phyloP scores from a whole-genome alignment of 768 basidiomycete genomes.

The Tylopilus subfusipes region DNA sequence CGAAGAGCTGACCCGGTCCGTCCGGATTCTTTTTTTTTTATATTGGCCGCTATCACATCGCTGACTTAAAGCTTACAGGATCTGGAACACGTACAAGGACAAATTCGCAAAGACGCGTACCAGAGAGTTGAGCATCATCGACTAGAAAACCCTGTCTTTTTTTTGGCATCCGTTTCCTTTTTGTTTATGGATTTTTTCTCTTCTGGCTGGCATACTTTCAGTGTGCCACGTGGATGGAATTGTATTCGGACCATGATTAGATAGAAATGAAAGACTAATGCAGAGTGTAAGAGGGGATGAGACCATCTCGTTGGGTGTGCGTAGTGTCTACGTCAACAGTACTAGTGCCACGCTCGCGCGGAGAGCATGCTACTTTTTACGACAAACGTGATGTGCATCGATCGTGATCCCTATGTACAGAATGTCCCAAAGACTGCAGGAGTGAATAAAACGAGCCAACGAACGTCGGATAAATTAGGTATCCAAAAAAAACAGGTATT shows the following conservation, averaged over 20 bases:
- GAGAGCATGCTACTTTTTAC: not conserved
- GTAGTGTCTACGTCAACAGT: no score
- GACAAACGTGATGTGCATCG: not conserved
- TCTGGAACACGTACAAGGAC: conserved; percentile 97
- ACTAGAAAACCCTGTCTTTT: conserved; percentile 35
- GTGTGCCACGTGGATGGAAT: not conserved
- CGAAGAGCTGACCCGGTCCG: conserved; percentile 84
- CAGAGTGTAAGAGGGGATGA: not conserved
- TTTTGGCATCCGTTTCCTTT: not conserved
- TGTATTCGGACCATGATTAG: not conserved
- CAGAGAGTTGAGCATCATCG: conserved; percentile 75
- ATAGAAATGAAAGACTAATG: not conserved
- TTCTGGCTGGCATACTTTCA: not conserved
- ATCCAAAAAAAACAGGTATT: not conserved
- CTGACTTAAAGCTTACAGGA: conserved; percentile 44
- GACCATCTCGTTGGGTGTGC: no score
- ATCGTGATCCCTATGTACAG: not conserved
- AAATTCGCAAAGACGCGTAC: conserved; percentile 82
- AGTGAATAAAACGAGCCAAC: not conserved
- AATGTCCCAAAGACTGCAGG: not conserved
- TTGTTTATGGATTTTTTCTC: not conserved
- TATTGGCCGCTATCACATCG: not conserved
- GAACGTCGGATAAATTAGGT: not conserved
- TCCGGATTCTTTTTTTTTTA: conserved; percentile 1
- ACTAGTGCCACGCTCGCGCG: no score